phyloP scores from a whole-genome alignment of 1,139 yeast species.

The Tardiomyces depauwii region DNA sequence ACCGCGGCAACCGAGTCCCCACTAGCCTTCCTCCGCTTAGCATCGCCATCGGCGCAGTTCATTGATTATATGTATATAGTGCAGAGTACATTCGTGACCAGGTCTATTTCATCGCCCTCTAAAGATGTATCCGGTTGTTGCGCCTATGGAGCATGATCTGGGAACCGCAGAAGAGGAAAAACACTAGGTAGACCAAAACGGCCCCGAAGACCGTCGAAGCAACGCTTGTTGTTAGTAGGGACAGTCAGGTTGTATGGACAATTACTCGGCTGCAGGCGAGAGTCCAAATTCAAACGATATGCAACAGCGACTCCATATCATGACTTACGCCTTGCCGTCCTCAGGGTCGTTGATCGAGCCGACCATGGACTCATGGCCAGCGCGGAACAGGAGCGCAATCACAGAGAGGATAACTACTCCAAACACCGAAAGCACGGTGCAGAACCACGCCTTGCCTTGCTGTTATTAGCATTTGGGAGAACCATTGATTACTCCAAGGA shows the following conservation, averaged over 20 bases:
- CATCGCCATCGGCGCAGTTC: slow-evolving; percentile 1
- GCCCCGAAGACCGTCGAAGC: slow-evolving; percentile 88
- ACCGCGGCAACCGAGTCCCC: slow-evolving; percentile 1
- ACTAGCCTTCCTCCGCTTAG: slow-evolving; percentile 1
- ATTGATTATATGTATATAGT: slow-evolving; percentile 2
- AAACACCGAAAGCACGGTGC: slow-evolving; percentile 84
- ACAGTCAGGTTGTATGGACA: too few species aligned
- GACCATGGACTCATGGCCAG: slow-evolving; percentile 81
- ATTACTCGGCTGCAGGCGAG: too few species aligned
- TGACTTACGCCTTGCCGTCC: slow-evolving; percentile 68
- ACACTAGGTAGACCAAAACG: slow-evolving; percentile 67
- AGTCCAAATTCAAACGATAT: too few species aligned
- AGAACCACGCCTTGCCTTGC: slow-evolving; percentile 62
- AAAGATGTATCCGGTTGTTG: slow-evolving; percentile 45
- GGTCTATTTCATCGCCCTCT: slow-evolving; percentile 3
- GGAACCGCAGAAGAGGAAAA: slow-evolving; percentile 81
- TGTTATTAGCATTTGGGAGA: not conserved
- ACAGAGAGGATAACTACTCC: slow-evolving; percentile 81
- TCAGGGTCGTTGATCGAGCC: slow-evolving; percentile 87
- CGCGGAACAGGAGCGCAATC: slow-evolving; percentile 69
- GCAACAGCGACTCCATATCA: too few species aligned
- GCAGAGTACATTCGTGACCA: not conserved
- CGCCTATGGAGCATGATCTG: slow-evolving; percentile 58
- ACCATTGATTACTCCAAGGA: not conserved
- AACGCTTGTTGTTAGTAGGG: slow-evolving; percentile 33